Evolutionary conservation across 768 basidiomycete species (phyloP).

Genomic region (Pleurotus tuoliensis): DNA sequence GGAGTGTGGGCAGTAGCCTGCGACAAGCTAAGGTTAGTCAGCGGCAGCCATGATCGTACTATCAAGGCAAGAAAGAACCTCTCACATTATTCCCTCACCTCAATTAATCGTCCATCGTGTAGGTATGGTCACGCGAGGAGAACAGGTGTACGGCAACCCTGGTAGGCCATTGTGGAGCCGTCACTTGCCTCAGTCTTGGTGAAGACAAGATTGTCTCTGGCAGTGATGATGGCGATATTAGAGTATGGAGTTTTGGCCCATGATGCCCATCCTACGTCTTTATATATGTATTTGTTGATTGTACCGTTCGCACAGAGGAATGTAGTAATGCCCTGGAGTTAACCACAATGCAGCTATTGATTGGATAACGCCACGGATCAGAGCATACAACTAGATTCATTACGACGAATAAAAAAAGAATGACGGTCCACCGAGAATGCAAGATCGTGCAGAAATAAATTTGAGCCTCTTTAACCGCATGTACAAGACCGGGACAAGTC

Average conservation of each 20-base stretch:
- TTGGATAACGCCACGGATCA: too few relatives aligned
- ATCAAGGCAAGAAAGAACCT: slow-evolving; percentile 67
- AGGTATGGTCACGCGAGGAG: slow-evolving; percentile 95
- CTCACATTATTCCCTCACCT: slow-evolving; percentile 5
- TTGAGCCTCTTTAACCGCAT: neutral
- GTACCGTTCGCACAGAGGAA: neutral
- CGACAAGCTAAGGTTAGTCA: slow-evolving; percentile 88
- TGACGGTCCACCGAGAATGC: too few relatives aligned
- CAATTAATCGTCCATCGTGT: slow-evolving; percentile 7
- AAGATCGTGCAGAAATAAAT: neutral
- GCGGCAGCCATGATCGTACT: slow-evolving; percentile 93
- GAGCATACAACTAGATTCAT: too few relatives aligned
- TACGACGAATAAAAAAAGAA: too few relatives aligned
- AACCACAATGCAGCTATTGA: neutral
- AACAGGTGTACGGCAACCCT: slow-evolving; percentile 85
- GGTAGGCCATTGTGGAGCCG: slow-evolving; percentile 91
- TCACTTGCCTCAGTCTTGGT: slow-evolving; percentile 83
- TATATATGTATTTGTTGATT: slow-evolving; percentile 4
- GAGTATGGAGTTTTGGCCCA: slow-evolving; percentile 73
- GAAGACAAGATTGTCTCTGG: slow-evolving; percentile 98
- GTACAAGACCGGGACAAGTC: neutral
- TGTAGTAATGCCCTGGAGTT: neutral
- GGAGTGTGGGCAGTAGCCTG: slow-evolving; percentile 96
- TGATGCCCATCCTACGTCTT: slow-evolving; percentile 14
- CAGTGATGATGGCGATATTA: slow-evolving; percentile 86